Base-by-base conservation (phyloP, 2,329 filamentous ascomycete species). In the Alternaria rosae region DNA sequence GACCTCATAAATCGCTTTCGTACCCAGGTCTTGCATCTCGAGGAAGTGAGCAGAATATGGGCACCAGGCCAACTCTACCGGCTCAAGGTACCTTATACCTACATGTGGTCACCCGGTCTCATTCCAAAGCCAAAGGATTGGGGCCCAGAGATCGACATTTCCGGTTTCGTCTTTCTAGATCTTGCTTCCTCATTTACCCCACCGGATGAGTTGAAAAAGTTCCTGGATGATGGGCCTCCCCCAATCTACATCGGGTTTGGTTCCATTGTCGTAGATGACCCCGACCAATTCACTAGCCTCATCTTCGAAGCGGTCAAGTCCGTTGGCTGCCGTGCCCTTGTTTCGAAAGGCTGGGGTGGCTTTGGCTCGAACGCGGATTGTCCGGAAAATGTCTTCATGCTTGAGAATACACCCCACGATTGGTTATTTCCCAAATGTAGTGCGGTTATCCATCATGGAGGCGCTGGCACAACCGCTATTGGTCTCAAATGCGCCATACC, bases 231-330 rank as follows among this genome's bases (percentile, higher is more conserved):
- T 3, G 78, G 78, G 5, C 84, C 87, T 1, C 80, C 83, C 4
- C 90, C 90, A 0, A 82, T 93, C 2, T 93, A 93, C 65, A 92
- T 93, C 52, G 91, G 91, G 0, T 93, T 93, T 66, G 91, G 91
- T 0, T 90, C 87, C 0, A 92, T 93, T 59, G 90, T 93, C 0
- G 88, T 93, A 2, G 90, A 93, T 55, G 88, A 93, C 68, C 86
- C 90, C 0, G 85, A 91, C 50, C 79, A 78, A 3, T 90, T 93
- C 66, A 93, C 91, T 0, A 76, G 87, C 23, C 86, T 92, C 82
- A 91, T 93, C 28, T 91, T 92, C 61, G 84, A 91, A 45, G 91
- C 90, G 1, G 86, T 91, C 12, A 81, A 86, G 65, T 78, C 84
- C 61, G 86, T 89, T 0, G 90, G 91, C 6, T 88, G 92, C 3